phyloP scores from a whole-genome alignment of 371 early-diverging fungal genomes.

The Mucor velutinosus region DNA sequence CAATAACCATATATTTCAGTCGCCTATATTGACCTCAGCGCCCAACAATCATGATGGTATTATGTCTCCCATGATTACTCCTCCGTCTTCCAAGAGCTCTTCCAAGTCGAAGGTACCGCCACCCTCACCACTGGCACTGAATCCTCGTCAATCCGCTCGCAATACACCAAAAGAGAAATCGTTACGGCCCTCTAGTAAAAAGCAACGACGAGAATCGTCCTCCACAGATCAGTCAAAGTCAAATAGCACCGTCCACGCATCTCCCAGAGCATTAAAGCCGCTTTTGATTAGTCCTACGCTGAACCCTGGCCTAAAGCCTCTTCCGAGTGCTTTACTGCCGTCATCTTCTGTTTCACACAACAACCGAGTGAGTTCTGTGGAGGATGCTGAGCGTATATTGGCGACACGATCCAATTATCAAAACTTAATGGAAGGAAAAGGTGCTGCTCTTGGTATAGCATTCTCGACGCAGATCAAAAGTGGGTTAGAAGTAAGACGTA shows the following conservation, averaged over 20 bases:
- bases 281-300: conserved; percentile 48
- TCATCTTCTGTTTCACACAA: background rate
- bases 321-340: conserved; percentile 10
- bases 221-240: conserved; percentile 11
- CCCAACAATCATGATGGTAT: conserved; percentile 1
- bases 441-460: conserved; percentile 71
- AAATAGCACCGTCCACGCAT: conserved; percentile 14
- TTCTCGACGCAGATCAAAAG: conserved; percentile 72
- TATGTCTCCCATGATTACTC: conserved; percentile 2
- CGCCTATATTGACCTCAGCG: background rate
- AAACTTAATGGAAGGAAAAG: conserved; percentile 81
- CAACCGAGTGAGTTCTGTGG: conserved; percentile 10
- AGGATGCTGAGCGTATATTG: conserved; percentile 55
- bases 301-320: conserved; percentile 21
- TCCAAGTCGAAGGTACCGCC: background rate
- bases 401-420: conserved; percentile 87
- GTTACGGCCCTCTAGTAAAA: conserved; percentile 11
- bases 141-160: background rate
- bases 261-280: conserved; percentile 49
- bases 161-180: background rate
- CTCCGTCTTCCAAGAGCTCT: background rate
- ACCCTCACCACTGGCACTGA: conserved; percentile 6
- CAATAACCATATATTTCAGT: conserved; percentile 2
- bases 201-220: conserved; percentile 25
- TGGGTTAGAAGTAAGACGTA: conserved; percentile 73